phyloP scores from a whole-genome alignment of 2,329 filamentous ascomycete species.

The Teratosphaeria nubilosa region DNA sequence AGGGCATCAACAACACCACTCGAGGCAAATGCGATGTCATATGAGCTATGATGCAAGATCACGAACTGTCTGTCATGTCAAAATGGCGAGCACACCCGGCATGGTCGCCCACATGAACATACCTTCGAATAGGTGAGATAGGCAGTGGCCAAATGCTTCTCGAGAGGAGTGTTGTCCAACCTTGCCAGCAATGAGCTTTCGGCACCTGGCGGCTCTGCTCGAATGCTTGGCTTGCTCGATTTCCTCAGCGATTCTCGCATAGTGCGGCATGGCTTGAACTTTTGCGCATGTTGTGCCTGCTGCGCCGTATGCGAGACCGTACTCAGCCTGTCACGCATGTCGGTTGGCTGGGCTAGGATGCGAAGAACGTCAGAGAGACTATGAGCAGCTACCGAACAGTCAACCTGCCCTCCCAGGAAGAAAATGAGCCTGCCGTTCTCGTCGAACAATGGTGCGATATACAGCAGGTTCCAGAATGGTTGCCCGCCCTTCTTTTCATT shows the following conservation, averaged over 20 bases:
- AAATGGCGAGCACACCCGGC: background rate
- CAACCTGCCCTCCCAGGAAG: slow-evolving; percentile 48
- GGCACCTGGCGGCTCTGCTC: slow-evolving; percentile 26
- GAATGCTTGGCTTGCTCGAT: background rate
- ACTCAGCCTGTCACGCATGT: background rate
- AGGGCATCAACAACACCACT: slow-evolving; percentile 59
- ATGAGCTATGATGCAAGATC: slow-evolving; percentile 27
- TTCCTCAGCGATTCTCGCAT: slow-evolving; percentile 3
- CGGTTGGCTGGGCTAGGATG: slow-evolving; percentile 26
- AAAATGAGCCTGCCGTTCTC: slow-evolving; percentile 39
- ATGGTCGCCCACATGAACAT: background rate
- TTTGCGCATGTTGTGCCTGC: background rate
- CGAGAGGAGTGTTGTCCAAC: slow-evolving; percentile 27
- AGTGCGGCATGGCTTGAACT: background rate
- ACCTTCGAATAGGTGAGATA: slow-evolving; percentile 38
- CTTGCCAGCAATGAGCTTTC: slow-evolving; percentile 30
- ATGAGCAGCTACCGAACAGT: slow-evolving; percentile 46
- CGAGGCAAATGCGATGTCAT: slow-evolving; percentile 41
- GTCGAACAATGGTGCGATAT: slow-evolving; percentile 43
- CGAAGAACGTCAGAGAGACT: slow-evolving; percentile 42
- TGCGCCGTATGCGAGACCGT: background rate
- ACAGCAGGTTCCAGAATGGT: slow-evolving; percentile 50
- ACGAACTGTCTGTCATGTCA: slow-evolving; percentile 25
- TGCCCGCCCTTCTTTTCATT: slow-evolving; percentile 43
- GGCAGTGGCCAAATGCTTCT: slow-evolving; percentile 31